Evolutionary conservation across 1,139 yeast genomes (phyloP).

Genomic region (Yamadazyma trypodendri): DNA sequence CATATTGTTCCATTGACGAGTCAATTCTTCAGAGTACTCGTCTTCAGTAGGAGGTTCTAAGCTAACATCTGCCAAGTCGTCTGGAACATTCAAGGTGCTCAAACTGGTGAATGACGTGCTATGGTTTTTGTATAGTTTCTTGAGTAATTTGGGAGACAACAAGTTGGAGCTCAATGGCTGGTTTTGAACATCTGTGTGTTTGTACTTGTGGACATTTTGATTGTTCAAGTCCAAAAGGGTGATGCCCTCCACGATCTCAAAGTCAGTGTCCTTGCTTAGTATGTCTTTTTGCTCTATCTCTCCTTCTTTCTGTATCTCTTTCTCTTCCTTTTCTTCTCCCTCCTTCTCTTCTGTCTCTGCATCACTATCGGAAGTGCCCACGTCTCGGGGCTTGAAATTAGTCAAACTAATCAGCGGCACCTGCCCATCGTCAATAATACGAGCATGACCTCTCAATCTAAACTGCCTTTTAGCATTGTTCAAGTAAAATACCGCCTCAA

Average conservation of each 20-base stretch:
- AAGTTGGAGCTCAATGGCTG: slow-evolving; percentile 16
- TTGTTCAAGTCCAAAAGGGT: neutral
- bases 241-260: neutral
- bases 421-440: slow-evolving; percentile 37
- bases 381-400: slow-evolving; percentile 20
- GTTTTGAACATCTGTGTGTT: slow-evolving; percentile 6
- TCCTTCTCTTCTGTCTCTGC: slow-evolving; percentile 9
- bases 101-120: slow-evolving; percentile 30
- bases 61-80: slow-evolving; percentile 15
- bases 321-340: neutral
- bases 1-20: slow-evolving; percentile 60
- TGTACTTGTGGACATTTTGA: neutral
- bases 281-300: slow-evolving; percentile 2
- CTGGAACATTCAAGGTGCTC: slow-evolving; percentile 18
- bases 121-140: slow-evolving; percentile 11
- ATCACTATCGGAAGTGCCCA: slow-evolving; percentile 15
- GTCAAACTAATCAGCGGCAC: slow-evolving; percentile 36
- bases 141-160: slow-evolving; percentile 27
- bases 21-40: slow-evolving; percentile 67
- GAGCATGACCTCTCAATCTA: slow-evolving; percentile 67
- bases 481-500: slow-evolving; percentile 79
- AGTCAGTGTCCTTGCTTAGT: slow-evolving; percentile 1
- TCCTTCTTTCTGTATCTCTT: neutral
- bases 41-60: slow-evolving; percentile 50
- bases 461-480: slow-evolving; percentile 61